These are phyloP conservation scores for Coemansia sp. DNA, from an alignment of 192 early-diverging fungal species.

Conservation along the genomic window DNA sequence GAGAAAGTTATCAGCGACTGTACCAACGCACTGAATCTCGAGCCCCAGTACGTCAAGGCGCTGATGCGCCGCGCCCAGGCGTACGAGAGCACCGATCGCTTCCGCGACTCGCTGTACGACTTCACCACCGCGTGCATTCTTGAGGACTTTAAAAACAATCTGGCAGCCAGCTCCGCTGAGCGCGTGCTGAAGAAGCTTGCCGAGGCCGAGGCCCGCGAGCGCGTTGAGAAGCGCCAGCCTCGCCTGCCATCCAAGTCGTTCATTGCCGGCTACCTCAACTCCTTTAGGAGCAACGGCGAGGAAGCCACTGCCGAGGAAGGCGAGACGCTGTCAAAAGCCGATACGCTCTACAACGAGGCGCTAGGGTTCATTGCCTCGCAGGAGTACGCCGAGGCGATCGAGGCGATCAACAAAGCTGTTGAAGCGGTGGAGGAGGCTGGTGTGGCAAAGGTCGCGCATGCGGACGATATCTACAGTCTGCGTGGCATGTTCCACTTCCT, in stretches of 20 bases:
- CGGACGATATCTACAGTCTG: slow-evolving; percentile 77
- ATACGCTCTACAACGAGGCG: slow-evolving; percentile 58
- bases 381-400: slow-evolving; percentile 63
- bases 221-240: slow-evolving; percentile 58
- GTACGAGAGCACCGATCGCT: slow-evolving; percentile 56
- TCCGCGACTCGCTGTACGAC: slow-evolving; percentile 68
- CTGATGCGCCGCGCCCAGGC: slow-evolving; percentile 71
- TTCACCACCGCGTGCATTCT: slow-evolving; percentile 92
- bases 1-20: slow-evolving; percentile 84
- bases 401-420: slow-evolving; percentile 65
- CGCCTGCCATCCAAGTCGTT: slow-evolving; percentile 90
- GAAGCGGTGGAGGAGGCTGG: slow-evolving; percentile 57
- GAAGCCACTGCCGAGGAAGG: slow-evolving; percentile 27
- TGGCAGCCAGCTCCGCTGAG: slow-evolving; percentile 78
- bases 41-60: slow-evolving; percentile 89
- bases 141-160: slow-evolving; percentile 89
- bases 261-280: slow-evolving; percentile 91
- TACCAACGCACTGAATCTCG: slow-evolving; percentile 75
- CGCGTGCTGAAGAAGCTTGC: slow-evolving; percentile 84
- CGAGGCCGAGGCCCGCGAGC: slow-evolving; percentile 72
- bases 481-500: slow-evolving; percentile 89
- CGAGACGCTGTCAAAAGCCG: slow-evolving; percentile 34
- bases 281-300: slow-evolving; percentile 65
- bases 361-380: slow-evolving; percentile 53
- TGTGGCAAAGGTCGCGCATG: slow-evolving; percentile 34